Evolutionary conservation across 345 rosid species (phyloP).

Genomic region (Bruguiera sexangula): DNA sequence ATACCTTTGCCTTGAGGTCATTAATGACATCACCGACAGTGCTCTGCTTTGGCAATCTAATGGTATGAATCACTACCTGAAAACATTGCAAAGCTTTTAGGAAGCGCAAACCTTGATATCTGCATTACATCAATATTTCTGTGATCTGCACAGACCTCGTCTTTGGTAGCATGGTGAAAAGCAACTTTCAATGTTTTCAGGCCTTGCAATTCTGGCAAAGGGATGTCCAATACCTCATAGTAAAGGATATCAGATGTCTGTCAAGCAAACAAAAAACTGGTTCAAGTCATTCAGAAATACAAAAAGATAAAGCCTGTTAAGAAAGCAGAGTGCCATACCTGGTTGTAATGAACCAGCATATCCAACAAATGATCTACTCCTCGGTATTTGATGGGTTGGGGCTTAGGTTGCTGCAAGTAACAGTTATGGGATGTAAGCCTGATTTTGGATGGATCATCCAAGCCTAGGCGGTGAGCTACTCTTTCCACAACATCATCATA

Average conservation of each 20-base stretch:
- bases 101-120: constrained; percentile 13
- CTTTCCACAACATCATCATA: constrained; percentile 93
- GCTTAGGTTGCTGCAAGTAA: constrained; percentile 98
- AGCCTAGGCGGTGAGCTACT: constrained; percentile 73
- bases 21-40: constrained; percentile 35
- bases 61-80: constrained; percentile 42
- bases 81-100: constrained; percentile 13
- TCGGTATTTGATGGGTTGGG: constrained; percentile 83
- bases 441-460: constrained; percentile 86
- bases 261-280: constrained; percentile 2
- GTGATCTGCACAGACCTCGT: constrained; percentile 16
- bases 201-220: constrained; percentile 91
- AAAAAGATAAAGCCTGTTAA: background rate
- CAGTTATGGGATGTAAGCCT: constrained; percentile 98
- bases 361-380: constrained; percentile 89
- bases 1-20: constrained; percentile 36
- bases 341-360: constrained; percentile 91
- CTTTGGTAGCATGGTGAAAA: constrained; percentile 25
- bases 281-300: constrained; percentile 6
- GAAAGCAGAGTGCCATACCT: constrained; percentile 40
- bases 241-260: constrained; percentile 90
- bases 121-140: background rate
- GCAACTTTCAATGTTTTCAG: constrained; percentile 52
- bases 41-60: constrained; percentile 38
- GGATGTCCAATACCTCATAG: constrained; percentile 92